Evolutionary conservation across 1,139 yeast genomes (phyloP).

Genomic region (Sugiyamaella xylanicola): DNA sequence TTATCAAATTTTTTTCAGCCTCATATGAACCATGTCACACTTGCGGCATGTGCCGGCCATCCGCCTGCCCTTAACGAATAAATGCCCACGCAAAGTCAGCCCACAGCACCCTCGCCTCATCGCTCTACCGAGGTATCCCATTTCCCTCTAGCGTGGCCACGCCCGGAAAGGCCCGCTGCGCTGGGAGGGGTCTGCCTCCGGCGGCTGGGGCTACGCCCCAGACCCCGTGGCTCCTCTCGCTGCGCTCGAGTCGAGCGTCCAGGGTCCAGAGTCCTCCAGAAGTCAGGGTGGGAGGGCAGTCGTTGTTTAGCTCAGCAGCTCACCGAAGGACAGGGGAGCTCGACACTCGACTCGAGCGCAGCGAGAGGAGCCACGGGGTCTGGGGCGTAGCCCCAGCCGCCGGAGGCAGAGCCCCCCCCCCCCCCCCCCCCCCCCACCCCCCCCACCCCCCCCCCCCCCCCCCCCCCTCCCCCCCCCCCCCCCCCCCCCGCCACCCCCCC

Average conservation of each 20-base stretch:
- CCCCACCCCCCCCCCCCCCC: no score
- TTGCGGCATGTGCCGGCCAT: background rate
- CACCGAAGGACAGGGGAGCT: no score
- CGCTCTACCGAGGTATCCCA: no score
- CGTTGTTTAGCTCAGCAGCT: no score
- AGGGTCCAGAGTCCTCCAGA: no score
- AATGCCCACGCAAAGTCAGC: background rate
- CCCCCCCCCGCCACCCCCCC: no score
- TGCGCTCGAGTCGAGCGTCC: background rate
- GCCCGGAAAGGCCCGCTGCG: background rate
- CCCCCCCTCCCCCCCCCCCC: no score
- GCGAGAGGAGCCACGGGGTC: background rate
- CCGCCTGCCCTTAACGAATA: background rate
- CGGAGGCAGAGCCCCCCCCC: background rate
- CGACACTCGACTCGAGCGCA: background rate
- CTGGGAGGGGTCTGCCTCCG: background rate
- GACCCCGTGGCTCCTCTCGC: background rate
- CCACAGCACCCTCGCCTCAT: background rate
- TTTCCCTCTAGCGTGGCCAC: no score
- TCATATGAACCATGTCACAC: background rate
- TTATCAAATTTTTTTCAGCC: conserved; percentile 1
- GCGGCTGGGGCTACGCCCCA: background rate
- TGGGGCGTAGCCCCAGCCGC: background rate
- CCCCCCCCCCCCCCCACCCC: no score
- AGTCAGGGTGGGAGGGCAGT: background rate